Conservation (phyloP, 2,329 filamentous ascomycete species). For the Hymenoscyphus fructigenus region DNA sequence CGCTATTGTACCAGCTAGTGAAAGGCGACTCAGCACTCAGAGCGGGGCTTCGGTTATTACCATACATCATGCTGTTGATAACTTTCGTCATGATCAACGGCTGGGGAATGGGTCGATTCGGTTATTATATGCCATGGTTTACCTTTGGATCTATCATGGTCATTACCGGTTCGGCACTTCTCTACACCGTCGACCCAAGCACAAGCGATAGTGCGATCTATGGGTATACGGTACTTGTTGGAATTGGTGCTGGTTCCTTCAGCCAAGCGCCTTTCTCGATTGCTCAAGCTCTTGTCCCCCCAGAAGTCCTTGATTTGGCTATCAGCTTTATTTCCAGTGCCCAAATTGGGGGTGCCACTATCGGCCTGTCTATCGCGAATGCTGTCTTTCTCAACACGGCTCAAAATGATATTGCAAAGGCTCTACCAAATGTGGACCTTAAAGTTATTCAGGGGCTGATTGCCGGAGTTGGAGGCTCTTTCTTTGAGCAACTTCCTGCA, state of each 20-base stretch:
- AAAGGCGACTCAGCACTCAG: conserved; percentile 44
- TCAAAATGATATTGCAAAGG: conserved; percentile 27
- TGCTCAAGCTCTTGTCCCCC: conserved; percentile 36
- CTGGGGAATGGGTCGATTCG: conserved; percentile 36
- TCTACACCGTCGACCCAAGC: conserved; percentile 29
- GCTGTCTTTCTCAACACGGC: conserved; percentile 38
- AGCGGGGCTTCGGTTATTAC: conserved; percentile 40
- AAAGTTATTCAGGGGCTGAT: conserved; percentile 30
- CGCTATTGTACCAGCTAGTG: conserved; percentile 52
- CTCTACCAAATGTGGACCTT: conserved; percentile 27
- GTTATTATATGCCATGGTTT: conserved; percentile 44
- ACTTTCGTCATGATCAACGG: conserved; percentile 40
- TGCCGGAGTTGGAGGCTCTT: conserved; percentile 15
- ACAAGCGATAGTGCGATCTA: not conserved
- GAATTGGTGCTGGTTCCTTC: conserved; percentile 40
- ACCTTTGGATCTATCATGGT: conserved; percentile 39
- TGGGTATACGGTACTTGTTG: conserved; percentile 36
- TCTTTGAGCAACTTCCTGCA: conserved; percentile 6
- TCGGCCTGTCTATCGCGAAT: conserved; percentile 39
- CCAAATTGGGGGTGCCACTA: conserved; percentile 36
- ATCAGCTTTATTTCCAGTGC: conserved; percentile 39
- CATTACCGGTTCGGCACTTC: conserved; percentile 38
- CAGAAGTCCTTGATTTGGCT: conserved; percentile 31
- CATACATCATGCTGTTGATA: conserved; percentile 42
- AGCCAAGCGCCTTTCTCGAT: conserved; percentile 38